A percentile compares a stretch with the other conserved stretches of the same genome.
phyloP scores from a whole-genome alignment of 768 basidiomycete genomes.

The Tricholoma matsutake region DNA sequence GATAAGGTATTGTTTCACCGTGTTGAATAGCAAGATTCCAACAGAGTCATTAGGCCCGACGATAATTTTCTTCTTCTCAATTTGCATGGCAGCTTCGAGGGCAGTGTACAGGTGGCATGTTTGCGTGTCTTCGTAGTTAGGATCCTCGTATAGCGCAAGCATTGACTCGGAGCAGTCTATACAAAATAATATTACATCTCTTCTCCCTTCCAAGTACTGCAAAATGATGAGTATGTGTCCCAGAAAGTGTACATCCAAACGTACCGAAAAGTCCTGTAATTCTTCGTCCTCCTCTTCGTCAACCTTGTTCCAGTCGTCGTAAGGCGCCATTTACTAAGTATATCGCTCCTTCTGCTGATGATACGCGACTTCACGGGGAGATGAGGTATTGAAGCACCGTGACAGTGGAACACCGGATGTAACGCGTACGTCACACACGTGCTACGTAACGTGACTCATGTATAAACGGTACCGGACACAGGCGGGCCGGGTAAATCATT shows the following conservation, averaged over 20 bases:
- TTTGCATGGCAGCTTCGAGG: conserved; percentile 79
- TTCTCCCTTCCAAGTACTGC: conserved; percentile 68
- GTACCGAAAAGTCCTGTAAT: conserved; percentile 65
- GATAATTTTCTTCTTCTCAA: conserved; percentile 88
- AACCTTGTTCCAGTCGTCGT: conserved; percentile 77
- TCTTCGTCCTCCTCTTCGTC: conserved; percentile 86
- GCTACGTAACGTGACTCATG: not conserved
- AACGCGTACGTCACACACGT: not conserved
- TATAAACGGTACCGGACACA: not conserved
- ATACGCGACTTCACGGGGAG: not conserved
- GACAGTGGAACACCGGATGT: not conserved
- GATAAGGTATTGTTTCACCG: conserved; percentile 48
- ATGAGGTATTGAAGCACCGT: too few relatives aligned
- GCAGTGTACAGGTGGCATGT: conserved; percentile 78
- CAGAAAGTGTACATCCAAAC: conserved; percentile 9
- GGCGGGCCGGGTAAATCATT: not conserved
- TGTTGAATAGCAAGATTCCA: conserved; percentile 91
- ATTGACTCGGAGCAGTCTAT: conserved; percentile 93
- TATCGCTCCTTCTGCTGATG: not conserved
- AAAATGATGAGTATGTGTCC: not conserved
- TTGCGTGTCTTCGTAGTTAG: conserved; percentile 59
- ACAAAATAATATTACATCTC: conserved; percentile 91
- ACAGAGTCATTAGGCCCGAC: conserved; percentile 86
- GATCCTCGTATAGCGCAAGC: conserved; percentile 68
- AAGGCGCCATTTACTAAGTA: conserved; percentile 51